Base-by-base conservation (phyloP, 441 rosid genomes). In the Sinapis alba region DNA sequence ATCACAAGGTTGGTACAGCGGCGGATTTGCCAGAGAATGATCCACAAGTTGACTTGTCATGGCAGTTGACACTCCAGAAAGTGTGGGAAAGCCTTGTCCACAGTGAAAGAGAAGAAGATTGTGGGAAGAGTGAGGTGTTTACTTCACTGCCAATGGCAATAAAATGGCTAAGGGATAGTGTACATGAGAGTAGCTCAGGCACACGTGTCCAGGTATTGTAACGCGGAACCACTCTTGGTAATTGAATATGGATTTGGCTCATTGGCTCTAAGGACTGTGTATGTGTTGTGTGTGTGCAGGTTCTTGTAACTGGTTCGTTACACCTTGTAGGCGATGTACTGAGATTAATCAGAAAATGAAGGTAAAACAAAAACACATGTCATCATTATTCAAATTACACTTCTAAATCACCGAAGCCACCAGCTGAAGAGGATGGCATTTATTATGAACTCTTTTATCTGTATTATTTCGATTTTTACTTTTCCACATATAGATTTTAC, bases 311-410 rank as follows among this genome's bases (percentile, higher is more conserved):
- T 1, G 98, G 99, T 34, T 96, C 99, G 2, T 82, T 96, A 65
- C 97, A 96, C 71, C 97, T 93, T 2, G 89, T 96, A 72, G 99
- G 99, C 7, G 99, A 93, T 69, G 93, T 85, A 16, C 74, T 96
- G 84, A 87, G 85, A 84, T 81, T 89, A 71, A 73, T 96, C 77
- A 91, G 85, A 86, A 91, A 86, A 83, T 93, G 87, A 87, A 71
- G 50, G 13, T 7, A 43, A 41, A 45, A 59, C 72, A 59, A 8
- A 8, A 7, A 67, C 57, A 43, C 26, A 41, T 4, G 21, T 64
- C 60, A 36, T 65, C 41, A 36, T 13, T 9, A 27, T 30, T 53
- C 19, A 70, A 63, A 19, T 20, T 26, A 8, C 41, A 8, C 41
- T 54, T 54, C 41, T 57, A 15, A 68, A 36, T 61, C 7, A 53